Percentiles rank a stretch among this genome's conserved stretches.
phyloP scores from a whole-genome alignment of 495 filamentous ascomycete genomes.

The Beverwykella pulmonaria region DNA sequence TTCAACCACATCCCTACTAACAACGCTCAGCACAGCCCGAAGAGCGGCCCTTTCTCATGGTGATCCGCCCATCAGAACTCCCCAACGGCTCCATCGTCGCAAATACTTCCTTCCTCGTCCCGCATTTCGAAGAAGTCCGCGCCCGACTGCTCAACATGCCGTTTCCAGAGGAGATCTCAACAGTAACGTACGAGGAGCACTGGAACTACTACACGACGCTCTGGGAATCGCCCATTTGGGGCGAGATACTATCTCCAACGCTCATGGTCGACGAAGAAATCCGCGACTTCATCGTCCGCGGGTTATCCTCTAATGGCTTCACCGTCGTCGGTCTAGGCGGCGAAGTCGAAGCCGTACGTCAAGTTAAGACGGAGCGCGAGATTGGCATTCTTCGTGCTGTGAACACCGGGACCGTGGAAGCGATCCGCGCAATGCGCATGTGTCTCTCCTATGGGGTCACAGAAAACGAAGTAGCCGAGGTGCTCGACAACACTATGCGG shows the following conservation, averaged over 20 bases:
- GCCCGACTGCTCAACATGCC: conserved; percentile 57
- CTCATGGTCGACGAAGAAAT: conserved; percentile 62
- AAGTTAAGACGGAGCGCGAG: conserved; percentile 54
- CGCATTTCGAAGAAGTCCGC: conserved; percentile 58
- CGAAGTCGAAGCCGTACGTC: conserved; percentile 55
- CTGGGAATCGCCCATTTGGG: conserved; percentile 29
- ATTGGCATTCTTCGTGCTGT: conserved; percentile 57
- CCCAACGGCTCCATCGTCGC: conserved; percentile 48
- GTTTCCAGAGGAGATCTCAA: conserved; percentile 49
- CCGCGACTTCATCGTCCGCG: conserved; percentile 58
- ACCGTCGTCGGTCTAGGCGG: conserved; percentile 51
- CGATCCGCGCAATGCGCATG: conserved; percentile 56
- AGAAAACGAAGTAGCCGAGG: conserved; percentile 54
- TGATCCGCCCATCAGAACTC: conserved; percentile 49
- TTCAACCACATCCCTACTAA: neutral
- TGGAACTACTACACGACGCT: conserved; percentile 59
- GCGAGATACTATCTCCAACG: conserved; percentile 38
- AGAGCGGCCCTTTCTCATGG: conserved; percentile 60
- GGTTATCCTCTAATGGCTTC: conserved; percentile 53
- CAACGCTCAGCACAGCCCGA: conserved; percentile 46
- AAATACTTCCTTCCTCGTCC: conserved; percentile 55
- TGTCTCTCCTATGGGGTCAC: conserved; percentile 57
- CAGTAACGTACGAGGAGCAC: conserved; percentile 60
- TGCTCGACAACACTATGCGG: conserved; percentile 54
- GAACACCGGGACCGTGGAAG: conserved; percentile 61